Base-by-base conservation (phyloP, 495 filamentous ascomycete genomes). In the Lophiostoma macrostomum region DNA sequence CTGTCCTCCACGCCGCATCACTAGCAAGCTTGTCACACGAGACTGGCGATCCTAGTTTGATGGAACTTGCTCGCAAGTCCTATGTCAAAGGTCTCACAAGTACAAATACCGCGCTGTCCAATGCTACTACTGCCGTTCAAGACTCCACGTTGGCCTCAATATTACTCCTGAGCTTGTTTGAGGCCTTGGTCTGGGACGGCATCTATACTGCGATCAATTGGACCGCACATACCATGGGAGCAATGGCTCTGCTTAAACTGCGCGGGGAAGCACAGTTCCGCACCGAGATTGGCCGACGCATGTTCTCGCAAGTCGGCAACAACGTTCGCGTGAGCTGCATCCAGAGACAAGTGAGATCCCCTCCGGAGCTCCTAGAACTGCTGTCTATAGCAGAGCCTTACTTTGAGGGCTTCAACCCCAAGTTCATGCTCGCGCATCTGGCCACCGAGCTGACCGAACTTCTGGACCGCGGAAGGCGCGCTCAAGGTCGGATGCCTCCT, bases 171-270 rank as follows among this genome's bases (percentile, higher is more conserved):
- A 25, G 34, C 34, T 30, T 50, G 16, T 39, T 27, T 22, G 47
- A 50, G 20, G 32, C 47, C 3, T 7, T 41, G 3, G 11, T 50
- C 7, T 39, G 28, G 7, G 20, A 6, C 6, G 5, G 18, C 16
- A 6, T 19, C 18, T 3, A 37, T 5, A 35, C 45, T 7, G 6
- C 45, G 3, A 13, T 19, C 3, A 25, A 30, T 19, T 53, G 49
- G 49, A 42, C 28, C 10, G n/a, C 25, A 3, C 49, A 53, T 19
- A 53, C 49, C 7, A 5, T 19, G 2, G 49, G 49, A 23, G 49
- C 49, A 3, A n/a, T 43, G 10, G 38, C 24, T 14, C 25, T 53
- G 11, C 5, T 53, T 8, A n/a, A 35, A 14, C n/a, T 53, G 10
- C 49, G 49, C 4, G 49, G 49, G 2, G 4, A 10, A 24, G 3